phyloP scores from a whole-genome alignment of 176 grass and related monocot species.

The Phyllostachys edulis region DNA sequence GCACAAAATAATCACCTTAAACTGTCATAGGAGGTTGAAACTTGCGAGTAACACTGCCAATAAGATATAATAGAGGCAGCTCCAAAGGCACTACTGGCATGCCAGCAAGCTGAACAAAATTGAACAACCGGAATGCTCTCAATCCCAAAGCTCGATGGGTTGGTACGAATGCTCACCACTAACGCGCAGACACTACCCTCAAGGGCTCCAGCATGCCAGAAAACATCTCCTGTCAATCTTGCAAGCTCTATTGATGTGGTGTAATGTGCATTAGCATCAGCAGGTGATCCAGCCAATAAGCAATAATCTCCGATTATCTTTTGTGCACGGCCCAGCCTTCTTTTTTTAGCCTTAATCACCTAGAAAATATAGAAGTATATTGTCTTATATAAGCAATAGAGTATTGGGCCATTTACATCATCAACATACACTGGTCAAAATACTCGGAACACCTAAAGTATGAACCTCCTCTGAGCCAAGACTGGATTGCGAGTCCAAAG shows the following conservation, averaged over 20 bases:
- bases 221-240: constrained; percentile 96
- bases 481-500: constrained; percentile 97
- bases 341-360: constrained; percentile 98
- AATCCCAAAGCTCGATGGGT: background rate
- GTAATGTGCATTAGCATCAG: constrained; percentile 97
- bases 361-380: constrained; percentile 43
- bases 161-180: constrained; percentile 53
- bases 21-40: background rate
- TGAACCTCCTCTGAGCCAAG: constrained; percentile 99
- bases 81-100: background rate
- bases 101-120: background rate
- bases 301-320: constrained; percentile 99
- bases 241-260: constrained; percentile 94
- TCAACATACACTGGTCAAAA: constrained; percentile 50
- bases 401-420: constrained; percentile 24
- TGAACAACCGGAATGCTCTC: background rate
- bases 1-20: constrained; percentile 29
- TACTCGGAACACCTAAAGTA: constrained; percentile 88
- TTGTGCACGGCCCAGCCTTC: constrained; percentile 88
- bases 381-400: constrained; percentile 41
- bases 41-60: background rate
- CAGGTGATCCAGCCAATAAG: constrained; percentile 89
- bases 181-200: constrained; percentile 93
- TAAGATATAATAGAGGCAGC: background rate
- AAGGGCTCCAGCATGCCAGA: constrained; percentile 98